phyloP scores from a whole-genome alignment of 768 basidiomycete genomes.

The Leccinum broughii region DNA sequence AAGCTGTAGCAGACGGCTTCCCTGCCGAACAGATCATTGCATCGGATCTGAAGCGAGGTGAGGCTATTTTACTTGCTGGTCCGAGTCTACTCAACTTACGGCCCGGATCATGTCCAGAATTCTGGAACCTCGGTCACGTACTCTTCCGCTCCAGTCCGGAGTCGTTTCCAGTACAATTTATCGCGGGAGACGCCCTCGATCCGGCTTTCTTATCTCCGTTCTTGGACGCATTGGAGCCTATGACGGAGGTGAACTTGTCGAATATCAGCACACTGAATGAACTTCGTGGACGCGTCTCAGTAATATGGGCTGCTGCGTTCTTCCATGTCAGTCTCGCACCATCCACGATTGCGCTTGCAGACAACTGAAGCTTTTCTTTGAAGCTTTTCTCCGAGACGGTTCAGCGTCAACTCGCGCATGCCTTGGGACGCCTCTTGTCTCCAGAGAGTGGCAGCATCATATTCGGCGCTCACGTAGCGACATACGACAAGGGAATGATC shows the following conservation, averaged over 20 bases:
- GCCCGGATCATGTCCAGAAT: constrained; percentile 36
- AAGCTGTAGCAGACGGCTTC: constrained; percentile 43
- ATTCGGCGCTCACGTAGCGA: constrained; percentile 31
- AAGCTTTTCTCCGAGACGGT: constrained; percentile 30
- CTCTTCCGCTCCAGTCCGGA: constrained; percentile 54
- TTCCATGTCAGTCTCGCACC: constrained; percentile 37
- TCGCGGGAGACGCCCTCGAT: constrained; percentile 57
- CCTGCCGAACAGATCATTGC: constrained; percentile 38
- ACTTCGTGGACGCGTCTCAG: constrained; percentile 46
- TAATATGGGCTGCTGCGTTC: constrained; percentile 49
- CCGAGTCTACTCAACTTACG: not conserved
- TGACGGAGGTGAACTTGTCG: constrained; percentile 25
- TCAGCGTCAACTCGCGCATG: constrained; percentile 27
- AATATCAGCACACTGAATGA: constrained; percentile 44
- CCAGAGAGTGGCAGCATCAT: constrained; percentile 30
- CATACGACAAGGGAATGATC: constrained; percentile 12
- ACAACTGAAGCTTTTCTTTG: constrained; percentile 22
- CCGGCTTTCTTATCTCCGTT: constrained; percentile 40
- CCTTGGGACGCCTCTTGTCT: constrained; percentile 29
- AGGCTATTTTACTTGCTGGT: not conserved
- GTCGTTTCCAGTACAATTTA: constrained; percentile 54
- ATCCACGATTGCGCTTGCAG: constrained; percentile 22
- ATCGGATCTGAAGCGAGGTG: constrained; percentile 42
- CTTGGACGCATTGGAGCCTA: constrained; percentile 19
- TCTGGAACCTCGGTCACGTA: constrained; percentile 63